Evolutionary conservation across 2,329 filamentous ascomycete genomes (phyloP).

Genomic region (Purpureocillium takamizusanense): DNA sequence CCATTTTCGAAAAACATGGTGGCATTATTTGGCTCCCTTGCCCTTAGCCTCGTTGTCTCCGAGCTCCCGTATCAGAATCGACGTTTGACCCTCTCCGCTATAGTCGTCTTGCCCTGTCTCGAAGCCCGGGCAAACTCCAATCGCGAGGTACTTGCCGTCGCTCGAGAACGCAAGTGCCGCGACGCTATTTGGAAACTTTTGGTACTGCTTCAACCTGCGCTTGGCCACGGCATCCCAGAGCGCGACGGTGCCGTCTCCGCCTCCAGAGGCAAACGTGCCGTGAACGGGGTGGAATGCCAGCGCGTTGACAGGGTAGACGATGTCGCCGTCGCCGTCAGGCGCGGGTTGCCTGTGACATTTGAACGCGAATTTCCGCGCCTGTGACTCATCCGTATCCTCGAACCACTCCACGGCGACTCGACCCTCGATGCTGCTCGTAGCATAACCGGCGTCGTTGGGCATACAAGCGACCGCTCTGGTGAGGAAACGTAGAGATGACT

Average conservation of each 20-base stretch:
- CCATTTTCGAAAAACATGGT: slow-evolving; percentile 5
- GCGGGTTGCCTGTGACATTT: slow-evolving; percentile 86
- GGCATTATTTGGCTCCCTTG: slow-evolving; percentile 59
- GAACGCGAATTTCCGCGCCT: slow-evolving; percentile 94
- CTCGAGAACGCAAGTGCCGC: slow-evolving; percentile 68
- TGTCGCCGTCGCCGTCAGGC: slow-evolving; percentile 56
- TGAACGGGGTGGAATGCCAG: slow-evolving; percentile 76
- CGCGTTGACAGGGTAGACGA: slow-evolving; percentile 88
- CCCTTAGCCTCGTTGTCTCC: slow-evolving; percentile 82
- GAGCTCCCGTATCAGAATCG: slow-evolving; percentile 74
- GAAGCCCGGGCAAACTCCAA: slow-evolving; percentile 78
- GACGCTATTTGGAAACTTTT: slow-evolving; percentile 71
- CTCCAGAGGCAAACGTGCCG: slow-evolving; percentile 82
- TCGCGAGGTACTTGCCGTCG: slow-evolving; percentile 69
- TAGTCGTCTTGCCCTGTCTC: slow-evolving; percentile 81
- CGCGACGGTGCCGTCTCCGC: slow-evolving; percentile 84
- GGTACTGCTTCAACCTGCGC: slow-evolving; percentile 81
- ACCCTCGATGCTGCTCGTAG: slow-evolving; percentile 86
- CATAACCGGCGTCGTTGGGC: slow-evolving; percentile 93
- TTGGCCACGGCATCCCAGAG: slow-evolving; percentile 90
- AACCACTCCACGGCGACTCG: slow-evolving; percentile 98
- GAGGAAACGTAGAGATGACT: slow-evolving; percentile 93
- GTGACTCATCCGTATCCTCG: slow-evolving; percentile 76
- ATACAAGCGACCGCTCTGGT: slow-evolving; percentile 90
- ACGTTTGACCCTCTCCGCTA: slow-evolving; percentile 60